Evolutionary conservation across 2,329 filamentous ascomycete genomes (phyloP), one percentile per base, ranked within the genome.

Genomic region (Parascedosporium putredinis): DNA sequence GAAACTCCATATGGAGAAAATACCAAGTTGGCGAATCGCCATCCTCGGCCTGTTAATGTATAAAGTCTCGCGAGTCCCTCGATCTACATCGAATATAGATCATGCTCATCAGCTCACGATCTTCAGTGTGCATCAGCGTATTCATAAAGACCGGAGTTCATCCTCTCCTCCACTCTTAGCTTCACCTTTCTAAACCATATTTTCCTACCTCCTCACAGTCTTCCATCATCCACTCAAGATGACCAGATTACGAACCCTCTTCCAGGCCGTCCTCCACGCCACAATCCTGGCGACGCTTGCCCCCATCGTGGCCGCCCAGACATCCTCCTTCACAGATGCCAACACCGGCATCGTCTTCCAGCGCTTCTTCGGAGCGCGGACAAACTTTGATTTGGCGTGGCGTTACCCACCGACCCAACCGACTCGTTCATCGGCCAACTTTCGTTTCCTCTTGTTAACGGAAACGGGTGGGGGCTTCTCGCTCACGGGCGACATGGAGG

Each of bases 391-490:
- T 7, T 66, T 73, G 70, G 65, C 51, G 63, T 74, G 44, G 69
- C 70, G 5, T 62, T 74, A 1, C 69, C 69, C 3, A 58, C 66
- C 40, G 61, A 59, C 8, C 61, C 66, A 0, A 54, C 62, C 54
- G 10, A 65, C 56, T 42, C 55, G n/a, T 71, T 73, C 58, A 73
- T 74, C 45, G 71, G 67, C 6, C 72, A 74, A 52, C 62, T 75
- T 10, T 63, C 67, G 16, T 67, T 70, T 50, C 67, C 66, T 0
- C 59, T 67, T 2, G 55, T 54, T 9, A 63, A 65, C 43, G 66
- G 68, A 3, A 63, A 60, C 2, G 72, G 72, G 20, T 74, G 68
- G 68, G 68, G 68, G 68, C n/a, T 64, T 69, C 38, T 66, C 63
- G n/a, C 56, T 74, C 14, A 67, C 65, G 0, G 67, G 68, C 3